Evolutionary conservation across 2,329 filamentous ascomycete genomes (phyloP).

Genomic region (Ophiosphaerella narmari): DNA sequence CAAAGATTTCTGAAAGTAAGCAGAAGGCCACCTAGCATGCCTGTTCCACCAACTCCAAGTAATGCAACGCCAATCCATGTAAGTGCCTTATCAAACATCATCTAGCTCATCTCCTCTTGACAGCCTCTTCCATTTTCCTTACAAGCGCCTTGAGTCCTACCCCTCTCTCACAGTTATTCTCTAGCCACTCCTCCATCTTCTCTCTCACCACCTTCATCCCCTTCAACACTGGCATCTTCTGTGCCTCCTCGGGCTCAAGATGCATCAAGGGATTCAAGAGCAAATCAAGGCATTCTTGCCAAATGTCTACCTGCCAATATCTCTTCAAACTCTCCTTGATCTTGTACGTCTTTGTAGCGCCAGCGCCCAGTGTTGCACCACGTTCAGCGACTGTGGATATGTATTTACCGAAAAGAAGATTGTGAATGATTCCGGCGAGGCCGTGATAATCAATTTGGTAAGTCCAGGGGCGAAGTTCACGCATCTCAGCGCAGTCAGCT

Average conservation of each 20-base stretch:
- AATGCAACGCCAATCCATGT: constrained; percentile 7
- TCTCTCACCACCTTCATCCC: constrained; percentile 72
- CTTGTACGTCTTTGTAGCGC: constrained; percentile 70
- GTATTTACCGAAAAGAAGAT: constrained; percentile 90
- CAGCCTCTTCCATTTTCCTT: constrained; percentile 67
- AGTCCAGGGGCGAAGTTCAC: constrained; percentile 92
- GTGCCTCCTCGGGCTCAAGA: constrained; percentile 66
- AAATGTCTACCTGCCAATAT: constrained; percentile 96
- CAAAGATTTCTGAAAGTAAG: no score
- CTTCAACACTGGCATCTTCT: constrained; percentile 72
- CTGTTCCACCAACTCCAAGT: constrained; percentile 12
- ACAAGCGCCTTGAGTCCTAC: constrained; percentile 61
- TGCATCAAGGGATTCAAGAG: constrained; percentile 79
- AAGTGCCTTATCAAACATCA: not conserved
- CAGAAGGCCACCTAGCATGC: no score
- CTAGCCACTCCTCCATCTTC: constrained; percentile 83
- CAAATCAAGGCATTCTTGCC: constrained; percentile 80
- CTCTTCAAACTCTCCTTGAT: constrained; percentile 85
- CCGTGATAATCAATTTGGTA: constrained; percentile 98
- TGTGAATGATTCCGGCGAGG: constrained; percentile 84
- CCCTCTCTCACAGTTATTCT: constrained; percentile 80
- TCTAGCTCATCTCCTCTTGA: constrained; percentile 55
- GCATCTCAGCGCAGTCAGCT: constrained; percentile 93
- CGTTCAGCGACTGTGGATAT: constrained; percentile 72
- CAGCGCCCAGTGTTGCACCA: constrained; percentile 59